phyloP scores from a whole-genome alignment of 495 filamentous ascomycete species.

The Penicillium coprophilum region DNA sequence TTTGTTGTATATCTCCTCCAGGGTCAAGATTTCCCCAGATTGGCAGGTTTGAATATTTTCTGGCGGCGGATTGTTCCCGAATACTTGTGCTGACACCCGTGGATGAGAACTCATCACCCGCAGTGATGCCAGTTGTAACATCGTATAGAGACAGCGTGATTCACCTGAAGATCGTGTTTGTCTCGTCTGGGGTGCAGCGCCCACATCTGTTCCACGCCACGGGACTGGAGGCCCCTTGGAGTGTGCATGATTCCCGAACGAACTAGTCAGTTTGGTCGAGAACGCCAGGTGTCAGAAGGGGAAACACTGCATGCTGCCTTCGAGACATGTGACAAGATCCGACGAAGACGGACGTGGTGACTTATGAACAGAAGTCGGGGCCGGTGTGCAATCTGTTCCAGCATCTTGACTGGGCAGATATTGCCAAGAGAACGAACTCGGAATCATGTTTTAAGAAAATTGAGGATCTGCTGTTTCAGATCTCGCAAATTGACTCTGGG shows the following conservation, averaged over 20 bases:
- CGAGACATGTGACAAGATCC: background rate
- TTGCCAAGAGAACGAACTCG: slow-evolving; percentile 10
- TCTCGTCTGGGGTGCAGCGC: slow-evolving; percentile 52
- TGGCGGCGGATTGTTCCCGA: no score
- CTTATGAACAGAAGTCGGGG: slow-evolving; percentile 22
- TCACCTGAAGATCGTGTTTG: slow-evolving; percentile 34
- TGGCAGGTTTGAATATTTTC: no score
- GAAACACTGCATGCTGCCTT: background rate
- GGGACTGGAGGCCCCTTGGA: slow-evolving; percentile 56
- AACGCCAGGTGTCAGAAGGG: background rate
- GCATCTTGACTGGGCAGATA: slow-evolving; percentile 19
- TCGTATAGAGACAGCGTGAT: background rate
- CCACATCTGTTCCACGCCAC: slow-evolving; percentile 46
- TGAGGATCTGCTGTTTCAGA: slow-evolving; percentile 20
- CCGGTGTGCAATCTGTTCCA: slow-evolving; percentile 21
- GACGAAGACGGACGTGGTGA: slow-evolving; percentile 4
- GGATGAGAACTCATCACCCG: background rate
- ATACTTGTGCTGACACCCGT: background rate
- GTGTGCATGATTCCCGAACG: slow-evolving; percentile 20
- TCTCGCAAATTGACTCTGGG: slow-evolving; percentile 20
- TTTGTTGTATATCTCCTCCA: no score
- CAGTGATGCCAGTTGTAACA: background rate
- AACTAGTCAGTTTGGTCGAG: background rate
- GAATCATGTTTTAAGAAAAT: slow-evolving; percentile 22
- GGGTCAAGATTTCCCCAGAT: no score